These are phyloP conservation scores for Ustilago trichophora DNA, from an alignment of 1,284 basidiomycete genomes.

Conservation along the genomic window DNA sequence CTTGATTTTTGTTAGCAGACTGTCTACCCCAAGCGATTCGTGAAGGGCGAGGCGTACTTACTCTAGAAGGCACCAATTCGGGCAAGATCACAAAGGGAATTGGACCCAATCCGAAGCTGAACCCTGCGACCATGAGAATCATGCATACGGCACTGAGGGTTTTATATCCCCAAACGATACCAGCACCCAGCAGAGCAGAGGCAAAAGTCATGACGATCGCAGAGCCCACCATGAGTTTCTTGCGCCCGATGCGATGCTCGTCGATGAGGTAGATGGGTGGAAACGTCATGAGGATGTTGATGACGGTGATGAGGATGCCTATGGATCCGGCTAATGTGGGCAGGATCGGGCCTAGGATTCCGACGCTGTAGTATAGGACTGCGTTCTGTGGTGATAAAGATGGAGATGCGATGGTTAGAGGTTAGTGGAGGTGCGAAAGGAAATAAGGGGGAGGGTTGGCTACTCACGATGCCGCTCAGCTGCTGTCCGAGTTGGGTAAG, in stretches of 20 bases:
- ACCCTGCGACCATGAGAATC: slow-evolving; percentile 85
- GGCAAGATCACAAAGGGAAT: slow-evolving; percentile 89
- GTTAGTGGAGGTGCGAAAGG: too few relatives aligned
- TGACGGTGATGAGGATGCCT: slow-evolving; percentile 59
- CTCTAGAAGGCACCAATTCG: slow-evolving; percentile 78
- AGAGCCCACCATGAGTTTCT: slow-evolving; percentile 67
- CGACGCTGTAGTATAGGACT: slow-evolving; percentile 62
- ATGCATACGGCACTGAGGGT: slow-evolving; percentile 79
- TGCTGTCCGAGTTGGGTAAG: slow-evolving; percentile 63
- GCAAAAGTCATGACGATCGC: slow-evolving; percentile 75
- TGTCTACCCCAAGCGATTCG: too few relatives aligned
- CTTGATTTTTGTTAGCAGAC: too few relatives aligned
- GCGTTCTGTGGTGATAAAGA: slow-evolving; percentile 33
- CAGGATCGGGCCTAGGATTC: slow-evolving; percentile 55
- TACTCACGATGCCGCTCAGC: slow-evolving; percentile 54
- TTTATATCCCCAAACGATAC: slow-evolving; percentile 70
- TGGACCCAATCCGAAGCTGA: slow-evolving; percentile 88
- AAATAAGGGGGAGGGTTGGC: neutral
- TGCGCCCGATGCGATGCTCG: slow-evolving; percentile 70
- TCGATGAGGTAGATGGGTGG: slow-evolving; percentile 82
- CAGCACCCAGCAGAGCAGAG: slow-evolving; percentile 76
- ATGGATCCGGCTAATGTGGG: slow-evolving; percentile 46
- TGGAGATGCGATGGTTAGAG: neutral
- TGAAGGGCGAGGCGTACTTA: too few relatives aligned
- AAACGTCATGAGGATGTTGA: slow-evolving; percentile 80